Percentiles rank a stretch among this genome's conserved stretches.
Conservation (phyloP, 345 rosid genomes). For the Citrus maxima region DNA sequence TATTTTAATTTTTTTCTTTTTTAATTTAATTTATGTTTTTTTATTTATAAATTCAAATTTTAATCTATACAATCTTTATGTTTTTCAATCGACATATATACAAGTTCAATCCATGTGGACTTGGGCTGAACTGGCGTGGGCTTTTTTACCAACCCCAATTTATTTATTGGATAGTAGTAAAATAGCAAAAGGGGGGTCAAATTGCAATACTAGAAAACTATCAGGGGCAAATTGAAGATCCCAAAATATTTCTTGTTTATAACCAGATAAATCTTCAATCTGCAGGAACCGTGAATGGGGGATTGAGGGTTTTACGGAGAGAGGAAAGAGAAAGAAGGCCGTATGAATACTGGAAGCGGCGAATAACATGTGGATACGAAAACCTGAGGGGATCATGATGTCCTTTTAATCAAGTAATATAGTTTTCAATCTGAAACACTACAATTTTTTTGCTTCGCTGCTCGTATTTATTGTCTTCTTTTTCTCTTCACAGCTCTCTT, state of each 20-base stretch:
- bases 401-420: not conserved
- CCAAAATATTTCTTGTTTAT: not conserved
- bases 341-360: slow-evolving; percentile 4
- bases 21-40: no score
- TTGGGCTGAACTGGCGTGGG: no score
- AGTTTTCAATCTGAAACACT: slow-evolving; percentile 20
- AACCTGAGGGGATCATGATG: slow-evolving; percentile 20
- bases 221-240: not conserved
- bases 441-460: not conserved
- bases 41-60: no score
- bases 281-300: not conserved
- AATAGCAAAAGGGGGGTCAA: not conserved
- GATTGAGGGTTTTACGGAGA: not conserved
- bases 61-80: no score
- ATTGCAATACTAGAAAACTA: not conserved
- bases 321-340: not conserved
- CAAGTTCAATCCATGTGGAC: no score
- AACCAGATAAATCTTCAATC: not conserved
- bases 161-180: no score
- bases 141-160: no score
- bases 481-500: not conserved
- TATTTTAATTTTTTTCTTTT: no score
- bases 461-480: slow-evolving; percentile 1
- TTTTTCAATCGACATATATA: no score
- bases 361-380: slow-evolving; percentile 12